Evolutionary conservation across 2,329 filamentous ascomycete species (phyloP), one percentile per base, ranked within the genome.

Genomic region (Diaporthe velutina): DNA sequence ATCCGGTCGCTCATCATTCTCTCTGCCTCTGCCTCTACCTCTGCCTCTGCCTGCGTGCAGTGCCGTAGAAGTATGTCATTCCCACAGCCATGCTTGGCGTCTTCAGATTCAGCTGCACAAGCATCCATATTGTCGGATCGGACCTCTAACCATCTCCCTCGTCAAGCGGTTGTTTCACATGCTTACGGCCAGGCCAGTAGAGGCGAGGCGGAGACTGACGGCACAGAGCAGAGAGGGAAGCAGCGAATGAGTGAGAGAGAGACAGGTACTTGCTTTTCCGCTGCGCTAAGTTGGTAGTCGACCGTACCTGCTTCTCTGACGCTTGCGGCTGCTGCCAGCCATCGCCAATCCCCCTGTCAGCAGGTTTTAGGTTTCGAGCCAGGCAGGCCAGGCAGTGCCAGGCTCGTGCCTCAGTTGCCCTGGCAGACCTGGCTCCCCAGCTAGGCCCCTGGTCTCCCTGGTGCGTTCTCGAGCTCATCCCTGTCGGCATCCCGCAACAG

Each of bases 61-160:
- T 30, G 25, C 25, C 33, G 45, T 52, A 38, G 28, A 38, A 19
- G 33, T 33, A 68, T 13, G 48, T 68, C 48, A 68, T 52, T 28
- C 33, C 73, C 73, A 71, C 73, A 74, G 73, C 73, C 73, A 71
- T 70, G 73, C 73, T 64, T 61, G 57, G 66, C 55, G 33, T n/a
- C 60, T 42, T 71, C 66, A 64, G 45, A 50, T 30, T 74, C 57
- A 64, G 55, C 72, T 61, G 72, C 38, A 30, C 72, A 60, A 54
- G 72, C 64, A 68, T 68, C 48, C 61, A 38, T 45, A 6, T 33
- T 64, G 40, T 50, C 61, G 42, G 61, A 67, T 52, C 61, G 42
- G 61, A 67, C 12, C 40, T 64, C 38, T 40, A 64, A 64, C 40
- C 30, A n/a, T 50, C 42, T 50, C 42, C 5, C 61, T 50, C 30